Evolutionary conservation across 1,139 yeast species (phyloP).

Genomic region (Candida smagusa): DNA sequence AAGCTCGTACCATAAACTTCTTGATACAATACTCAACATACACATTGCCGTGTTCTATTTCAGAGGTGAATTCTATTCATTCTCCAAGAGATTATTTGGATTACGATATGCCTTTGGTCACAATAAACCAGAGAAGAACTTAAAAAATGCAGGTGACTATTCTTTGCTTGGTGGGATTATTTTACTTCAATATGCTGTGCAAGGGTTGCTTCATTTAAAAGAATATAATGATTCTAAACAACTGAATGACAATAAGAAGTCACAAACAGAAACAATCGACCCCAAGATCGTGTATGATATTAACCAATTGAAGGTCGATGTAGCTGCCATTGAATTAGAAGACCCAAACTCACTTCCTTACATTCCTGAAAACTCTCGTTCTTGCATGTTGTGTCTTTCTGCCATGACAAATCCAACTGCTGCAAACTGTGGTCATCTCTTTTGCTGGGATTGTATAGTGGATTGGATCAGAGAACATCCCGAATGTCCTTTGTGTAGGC

Average conservation of each 20-base stretch:
- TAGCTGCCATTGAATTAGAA: slow-evolving; percentile 43
- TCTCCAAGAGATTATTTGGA: slow-evolving; percentile 76
- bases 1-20: slow-evolving; percentile 39
- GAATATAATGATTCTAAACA: slow-evolving; percentile 21
- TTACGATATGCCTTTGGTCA: slow-evolving; percentile 76
- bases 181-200: slow-evolving; percentile 55
- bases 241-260: slow-evolving; percentile 5
- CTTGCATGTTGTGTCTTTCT: slow-evolving; percentile 81
- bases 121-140: slow-evolving; percentile 45
- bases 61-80: slow-evolving; percentile 73
- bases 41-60: slow-evolving; percentile 83
- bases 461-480: slow-evolving; percentile 89
- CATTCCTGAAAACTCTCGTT: slow-evolving; percentile 66
- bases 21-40: slow-evolving; percentile 55
- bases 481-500: slow-evolving; percentile 92
- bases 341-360: slow-evolving; percentile 60
- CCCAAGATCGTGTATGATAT: slow-evolving; percentile 7
- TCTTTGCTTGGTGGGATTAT: slow-evolving; percentile 75
- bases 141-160: slow-evolving; percentile 56
- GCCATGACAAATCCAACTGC: slow-evolving; percentile 80
- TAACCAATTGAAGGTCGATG: slow-evolving; percentile 9
- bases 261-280: background rate
- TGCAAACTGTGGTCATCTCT: slow-evolving; percentile 88
- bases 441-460: slow-evolving; percentile 87
- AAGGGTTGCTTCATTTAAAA: slow-evolving; percentile 33